Conservation (phyloP, 2,329 filamentous ascomycete genomes). For the Neopestalotiopsis rosae region DNA sequence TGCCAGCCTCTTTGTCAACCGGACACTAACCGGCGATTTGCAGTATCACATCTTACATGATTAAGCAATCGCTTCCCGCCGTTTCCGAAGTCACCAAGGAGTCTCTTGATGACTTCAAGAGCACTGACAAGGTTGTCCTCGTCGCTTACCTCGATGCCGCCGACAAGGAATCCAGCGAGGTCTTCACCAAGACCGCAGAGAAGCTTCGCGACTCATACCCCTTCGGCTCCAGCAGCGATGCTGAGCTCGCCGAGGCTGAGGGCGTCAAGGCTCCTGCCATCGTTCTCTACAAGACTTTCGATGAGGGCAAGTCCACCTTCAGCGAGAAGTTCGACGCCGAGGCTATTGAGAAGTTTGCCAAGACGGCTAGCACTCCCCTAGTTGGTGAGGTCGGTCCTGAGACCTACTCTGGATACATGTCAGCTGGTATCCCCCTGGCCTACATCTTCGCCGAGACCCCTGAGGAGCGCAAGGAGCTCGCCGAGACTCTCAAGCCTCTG, state of each 20-base stretch:
- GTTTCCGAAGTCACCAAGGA: conserved; percentile 84
- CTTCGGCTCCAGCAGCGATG: conserved; percentile 87
- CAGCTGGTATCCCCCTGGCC: conserved; percentile 86
- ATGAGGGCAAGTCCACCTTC: conserved; percentile 92
- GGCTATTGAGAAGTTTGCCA: conserved; percentile 81
- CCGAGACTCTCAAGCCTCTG: conserved; percentile 79
- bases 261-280: conserved; percentile 86
- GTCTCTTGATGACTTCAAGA: conserved; percentile 94
- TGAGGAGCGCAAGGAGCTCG: conserved; percentile 85
- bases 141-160: conserved; percentile 84
- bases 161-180: conserved; percentile 86
- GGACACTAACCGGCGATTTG: neutral
- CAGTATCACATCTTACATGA: conserved; percentile 85
- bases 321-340: conserved; percentile 81
- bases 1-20: conserved; percentile 6
- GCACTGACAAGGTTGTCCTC: conserved; percentile 92
- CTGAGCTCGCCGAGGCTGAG: conserved; percentile 84
- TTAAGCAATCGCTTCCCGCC: conserved; percentile 94
- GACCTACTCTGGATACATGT: conserved; percentile 96
- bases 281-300: conserved; percentile 96
- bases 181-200: conserved; percentile 76
- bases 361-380: conserved; percentile 83
- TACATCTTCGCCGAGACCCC: conserved; percentile 96
- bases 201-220: conserved; percentile 88
- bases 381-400: conserved; percentile 96